Conservation (phyloP, 495 filamentous ascomycete species). For the Daldinia caldariorum region DNA sequence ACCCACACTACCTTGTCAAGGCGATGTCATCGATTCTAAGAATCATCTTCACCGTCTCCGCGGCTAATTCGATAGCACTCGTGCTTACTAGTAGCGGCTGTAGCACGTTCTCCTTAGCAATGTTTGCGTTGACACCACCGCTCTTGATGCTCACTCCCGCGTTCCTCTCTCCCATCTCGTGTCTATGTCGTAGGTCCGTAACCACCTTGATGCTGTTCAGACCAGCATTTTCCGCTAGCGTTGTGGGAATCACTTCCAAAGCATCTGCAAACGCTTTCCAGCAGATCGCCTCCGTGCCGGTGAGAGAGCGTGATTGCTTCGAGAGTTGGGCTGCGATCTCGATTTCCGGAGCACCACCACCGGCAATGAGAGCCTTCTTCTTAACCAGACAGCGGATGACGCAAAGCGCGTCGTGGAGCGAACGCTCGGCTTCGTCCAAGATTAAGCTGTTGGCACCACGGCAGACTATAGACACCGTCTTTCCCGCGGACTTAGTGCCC, state of each 20-base stretch:
- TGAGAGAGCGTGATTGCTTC: constrained; percentile 80
- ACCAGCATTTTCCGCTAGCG: constrained; percentile 95
- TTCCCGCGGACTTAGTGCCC: constrained; percentile 81
- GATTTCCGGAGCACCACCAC: constrained; percentile 95
- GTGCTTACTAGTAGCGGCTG: constrained; percentile 96
- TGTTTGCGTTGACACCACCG: constrained; percentile 93
- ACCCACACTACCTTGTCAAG: constrained; percentile 49
- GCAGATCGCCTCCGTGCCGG: constrained; percentile 94
- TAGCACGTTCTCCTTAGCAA: constrained; percentile 95
- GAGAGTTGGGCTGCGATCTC: constrained; percentile 86
- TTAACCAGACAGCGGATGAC: constrained; percentile 98
- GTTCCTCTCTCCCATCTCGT: constrained; percentile 93
- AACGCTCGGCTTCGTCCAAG: constrained; percentile 95
- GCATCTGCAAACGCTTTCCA: constrained; percentile 99
- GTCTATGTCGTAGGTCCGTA: constrained; percentile 92
- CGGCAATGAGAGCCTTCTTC: constrained; percentile 96
- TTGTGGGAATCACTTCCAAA: constrained; percentile 96
- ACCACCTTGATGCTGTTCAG: constrained; percentile 98
- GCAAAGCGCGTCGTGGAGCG: constrained; percentile 95
- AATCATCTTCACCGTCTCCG: constrained; percentile 98
- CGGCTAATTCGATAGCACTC: constrained; percentile 94
- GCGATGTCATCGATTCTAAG: constrained; percentile 96
- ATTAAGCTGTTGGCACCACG: constrained; percentile 95
- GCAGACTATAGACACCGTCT: constrained; percentile 92
- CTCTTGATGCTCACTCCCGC: constrained; percentile 97